A percentile compares a stretch with the other conserved stretches of the same genome.
These are phyloP conservation scores for Talaromyces trachyspermus DNA, from an alignment of 495 filamentous ascomycete genomes.

Conservation along the genomic window DNA sequence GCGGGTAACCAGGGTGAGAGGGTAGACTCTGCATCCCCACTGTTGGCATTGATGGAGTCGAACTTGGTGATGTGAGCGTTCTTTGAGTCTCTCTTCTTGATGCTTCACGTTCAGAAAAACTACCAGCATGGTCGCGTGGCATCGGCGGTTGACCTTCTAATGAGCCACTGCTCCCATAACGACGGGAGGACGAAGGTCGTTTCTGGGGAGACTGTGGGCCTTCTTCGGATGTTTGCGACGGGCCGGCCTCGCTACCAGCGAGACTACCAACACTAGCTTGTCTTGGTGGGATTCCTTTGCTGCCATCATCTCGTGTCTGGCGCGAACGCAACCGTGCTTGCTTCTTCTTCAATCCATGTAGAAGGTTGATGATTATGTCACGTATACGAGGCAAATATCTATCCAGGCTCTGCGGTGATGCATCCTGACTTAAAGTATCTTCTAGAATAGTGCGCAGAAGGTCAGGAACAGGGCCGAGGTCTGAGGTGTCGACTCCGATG, in stretches of 20 bases:
- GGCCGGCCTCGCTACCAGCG: slow-evolving; percentile 47
- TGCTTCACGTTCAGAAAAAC: slow-evolving; percentile 32
- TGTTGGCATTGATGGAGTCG: slow-evolving; percentile 55
- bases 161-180: slow-evolving; percentile 44
- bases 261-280: slow-evolving; percentile 63
- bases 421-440: slow-evolving; percentile 93
- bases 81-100: slow-evolving; percentile 46
- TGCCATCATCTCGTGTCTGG: slow-evolving; percentile 61
- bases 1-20: too few relatives aligned
- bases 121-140: slow-evolving; percentile 30
- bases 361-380: slow-evolving; percentile 95
- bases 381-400: slow-evolving; percentile 85
- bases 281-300: slow-evolving; percentile 39
- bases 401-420: slow-evolving; percentile 84
- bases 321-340: slow-evolving; percentile 84
- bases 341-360: slow-evolving; percentile 93
- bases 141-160: slow-evolving; percentile 38
- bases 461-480: slow-evolving; percentile 93
- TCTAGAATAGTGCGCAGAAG: slow-evolving; percentile 83
- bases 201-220: slow-evolving; percentile 26
- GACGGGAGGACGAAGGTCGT: slow-evolving; percentile 31
- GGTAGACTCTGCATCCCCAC: slow-evolving; percentile 61
- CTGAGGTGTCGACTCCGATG: slow-evolving; percentile 88
- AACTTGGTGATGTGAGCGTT: slow-evolving; percentile 28
- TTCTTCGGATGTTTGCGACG: slow-evolving; percentile 59